Base-by-base conservation (phyloP, 805 yeast species). In the Starmerella powellii region DNA sequence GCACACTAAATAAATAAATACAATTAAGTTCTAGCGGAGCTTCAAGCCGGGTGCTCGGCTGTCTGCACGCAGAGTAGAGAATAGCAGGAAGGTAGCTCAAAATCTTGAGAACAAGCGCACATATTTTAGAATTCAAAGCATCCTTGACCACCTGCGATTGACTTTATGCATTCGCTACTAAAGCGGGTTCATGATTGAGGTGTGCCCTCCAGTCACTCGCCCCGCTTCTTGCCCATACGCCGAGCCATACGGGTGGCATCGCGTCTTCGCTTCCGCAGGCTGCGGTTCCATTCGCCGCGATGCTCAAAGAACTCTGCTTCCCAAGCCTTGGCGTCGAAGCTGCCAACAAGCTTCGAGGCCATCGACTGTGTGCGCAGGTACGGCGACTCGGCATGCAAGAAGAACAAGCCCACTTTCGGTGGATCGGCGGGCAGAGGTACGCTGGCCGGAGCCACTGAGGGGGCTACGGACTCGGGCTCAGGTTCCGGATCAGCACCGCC, bases 281-380 rank as follows among this genome's bases (percentile, higher is more conserved):
- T 83, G 47, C 81, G 72, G 47, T 79, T 76, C 68, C 86, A 70
- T 40, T 77, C 82, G 31, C 88, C 87, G 60, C 97, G 73, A 58
- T 77, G 73, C 34, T 76, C 80, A 79, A 83, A 84, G 60, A 87
- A 88, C 72, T 81, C 76, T 32, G 70, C 63, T 37, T 79, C 85
- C 74, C 88, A 86, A 8, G 63, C 64, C 2, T 61, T 64, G 17
- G 67, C 62, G 10, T 58, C 53, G 26, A 67, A 60, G 3, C 5
- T 51, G 8, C 57, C 63, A 17, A 56, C 55, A 6, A 80, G 51
- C 53, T 76, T 79, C 45, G 72, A 73, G 37, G 85, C 59, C 58
- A 82, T 94, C 0, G 95, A 70, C 62, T 87, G 97, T 0, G 95
- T 78, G 38, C 73, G 74, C 49, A 88, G 65, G 62, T 84, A 88